phyloP scores from a whole-genome alignment of 257 asterid species.

The Agastache rugosa region DNA sequence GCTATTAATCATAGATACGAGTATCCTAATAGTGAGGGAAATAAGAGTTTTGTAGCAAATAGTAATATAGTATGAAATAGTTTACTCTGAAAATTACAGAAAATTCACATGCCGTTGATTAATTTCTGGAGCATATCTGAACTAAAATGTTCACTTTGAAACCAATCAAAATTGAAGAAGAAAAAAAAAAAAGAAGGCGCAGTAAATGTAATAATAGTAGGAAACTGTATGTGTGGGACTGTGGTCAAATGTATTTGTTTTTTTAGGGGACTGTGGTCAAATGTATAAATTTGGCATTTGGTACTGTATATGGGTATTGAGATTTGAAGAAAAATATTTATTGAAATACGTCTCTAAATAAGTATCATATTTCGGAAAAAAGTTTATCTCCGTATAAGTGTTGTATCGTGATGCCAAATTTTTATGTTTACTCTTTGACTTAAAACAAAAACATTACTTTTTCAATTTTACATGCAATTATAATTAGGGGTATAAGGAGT shows the following conservation, averaged over 20 bases:
- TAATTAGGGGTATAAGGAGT: too few relatives aligned
- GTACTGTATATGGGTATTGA: neutral
- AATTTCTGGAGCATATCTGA: neutral
- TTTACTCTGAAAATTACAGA: neutral
- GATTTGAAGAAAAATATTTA: neutral
- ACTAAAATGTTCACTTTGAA: neutral
- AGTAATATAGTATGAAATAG: too few relatives aligned
- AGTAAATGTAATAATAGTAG: neutral
- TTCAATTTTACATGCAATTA: too few relatives aligned
- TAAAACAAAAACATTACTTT: too few relatives aligned
- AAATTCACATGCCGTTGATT: neutral
- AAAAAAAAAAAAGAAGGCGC: neutral
- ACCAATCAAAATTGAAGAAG: neutral
- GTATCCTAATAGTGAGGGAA: neutral
- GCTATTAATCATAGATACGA: neutral
- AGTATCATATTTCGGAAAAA: too few relatives aligned
- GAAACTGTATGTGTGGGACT: constrained; percentile 9
- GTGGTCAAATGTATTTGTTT: neutral
- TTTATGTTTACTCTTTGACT: too few relatives aligned
- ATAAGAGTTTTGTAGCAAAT: neutral
- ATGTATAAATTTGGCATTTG: neutral
- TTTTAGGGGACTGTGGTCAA: neutral
- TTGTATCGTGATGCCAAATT: too few relatives aligned
- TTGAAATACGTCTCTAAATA: too few relatives aligned
- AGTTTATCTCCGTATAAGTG: too few relatives aligned